Evolutionary conservation across 805 yeast genomes (phyloP).

Genomic region (Metahyphopichia silvanorum): DNA sequence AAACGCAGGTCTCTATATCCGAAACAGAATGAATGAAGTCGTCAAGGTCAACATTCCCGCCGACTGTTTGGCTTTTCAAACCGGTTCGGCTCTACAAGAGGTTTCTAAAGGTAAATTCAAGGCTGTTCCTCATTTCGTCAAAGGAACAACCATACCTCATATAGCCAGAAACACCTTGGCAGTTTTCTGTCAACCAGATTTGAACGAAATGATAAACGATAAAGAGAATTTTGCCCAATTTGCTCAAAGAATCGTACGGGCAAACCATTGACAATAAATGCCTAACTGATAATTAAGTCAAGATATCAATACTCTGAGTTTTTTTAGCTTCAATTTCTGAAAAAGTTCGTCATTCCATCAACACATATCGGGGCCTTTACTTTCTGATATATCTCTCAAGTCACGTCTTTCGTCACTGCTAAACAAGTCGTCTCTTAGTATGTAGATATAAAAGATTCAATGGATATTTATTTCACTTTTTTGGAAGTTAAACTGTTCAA

Average conservation of each 20-base stretch:
- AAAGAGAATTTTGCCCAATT: slow-evolving; percentile 48
- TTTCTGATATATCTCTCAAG: no score
- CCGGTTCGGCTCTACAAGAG: slow-evolving; percentile 55
- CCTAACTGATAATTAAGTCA: no score
- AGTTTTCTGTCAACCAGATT: slow-evolving; percentile 58
- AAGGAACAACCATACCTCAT: slow-evolving; percentile 32
- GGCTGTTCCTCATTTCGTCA: slow-evolving; percentile 59
- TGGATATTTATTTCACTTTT: no score
- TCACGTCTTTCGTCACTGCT: no score
- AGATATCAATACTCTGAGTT: no score
- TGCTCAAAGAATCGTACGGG: slow-evolving; percentile 38
- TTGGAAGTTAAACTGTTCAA: no score
- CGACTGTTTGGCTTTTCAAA: slow-evolving; percentile 58
- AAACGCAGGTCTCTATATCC: slow-evolving; percentile 49
- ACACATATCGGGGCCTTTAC: no score
- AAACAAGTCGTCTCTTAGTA: no score
- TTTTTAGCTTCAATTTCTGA: no score
- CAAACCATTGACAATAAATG: background rate
- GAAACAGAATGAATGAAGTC: slow-evolving; percentile 39
- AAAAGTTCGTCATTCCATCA: no score
- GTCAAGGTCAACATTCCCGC: slow-evolving; percentile 53
- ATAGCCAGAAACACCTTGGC: slow-evolving; percentile 56
- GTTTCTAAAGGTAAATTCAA: slow-evolving; percentile 47
- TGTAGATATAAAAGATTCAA: no score
- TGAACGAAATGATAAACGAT: slow-evolving; percentile 45